Conservation (phyloP, 139 green algal species). For the Chlorella ohadii region DNA sequence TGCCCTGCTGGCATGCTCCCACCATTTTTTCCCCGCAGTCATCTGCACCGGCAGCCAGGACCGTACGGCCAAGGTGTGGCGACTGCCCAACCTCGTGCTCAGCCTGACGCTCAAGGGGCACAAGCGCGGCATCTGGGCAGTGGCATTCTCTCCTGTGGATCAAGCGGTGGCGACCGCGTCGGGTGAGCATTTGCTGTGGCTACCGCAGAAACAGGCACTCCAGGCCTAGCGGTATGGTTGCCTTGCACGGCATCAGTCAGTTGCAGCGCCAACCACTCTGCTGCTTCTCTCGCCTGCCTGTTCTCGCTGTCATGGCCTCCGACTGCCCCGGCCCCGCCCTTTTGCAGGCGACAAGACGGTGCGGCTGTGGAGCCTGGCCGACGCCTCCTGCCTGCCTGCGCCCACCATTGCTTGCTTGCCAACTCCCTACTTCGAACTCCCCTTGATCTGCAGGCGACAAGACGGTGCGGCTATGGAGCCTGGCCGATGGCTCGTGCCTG, state of each 20-base stretch:
- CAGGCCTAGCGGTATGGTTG: too few species aligned
- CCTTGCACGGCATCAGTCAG: too few species aligned
- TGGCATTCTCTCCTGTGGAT: slow-evolving; percentile 93
- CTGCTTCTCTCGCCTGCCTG: too few species aligned
- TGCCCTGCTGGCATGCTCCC: too few species aligned
- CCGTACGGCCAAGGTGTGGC: slow-evolving; percentile 88
- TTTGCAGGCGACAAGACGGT: slow-evolving; percentile 81
- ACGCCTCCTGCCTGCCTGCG: slow-evolving; percentile 88
- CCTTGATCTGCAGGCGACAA: slow-evolving; percentile 65
- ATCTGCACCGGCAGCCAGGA: slow-evolving; percentile 87
- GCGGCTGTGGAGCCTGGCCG: slow-evolving; percentile 87
- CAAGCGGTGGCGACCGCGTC: slow-evolving; percentile 51
- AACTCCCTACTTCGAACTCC: too few species aligned
- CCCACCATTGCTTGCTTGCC: too few species aligned
- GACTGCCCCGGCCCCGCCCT: too few species aligned
- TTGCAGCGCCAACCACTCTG: too few species aligned
- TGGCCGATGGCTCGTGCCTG: slow-evolving; percentile 86
- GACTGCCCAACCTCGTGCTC: slow-evolving; percentile 80
- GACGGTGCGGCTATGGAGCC: slow-evolving; percentile 90
- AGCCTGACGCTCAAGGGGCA: slow-evolving; percentile 78
- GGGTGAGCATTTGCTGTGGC: too few species aligned
- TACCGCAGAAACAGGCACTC: too few species aligned
- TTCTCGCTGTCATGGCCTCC: too few species aligned
- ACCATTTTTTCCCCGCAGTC: slow-evolving; percentile 15
- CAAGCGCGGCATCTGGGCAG: slow-evolving; percentile 93